Evolutionary conservation across 371 early-diverging fungal genomes (phyloP).

Genomic region (Mortierella sp.): DNA sequence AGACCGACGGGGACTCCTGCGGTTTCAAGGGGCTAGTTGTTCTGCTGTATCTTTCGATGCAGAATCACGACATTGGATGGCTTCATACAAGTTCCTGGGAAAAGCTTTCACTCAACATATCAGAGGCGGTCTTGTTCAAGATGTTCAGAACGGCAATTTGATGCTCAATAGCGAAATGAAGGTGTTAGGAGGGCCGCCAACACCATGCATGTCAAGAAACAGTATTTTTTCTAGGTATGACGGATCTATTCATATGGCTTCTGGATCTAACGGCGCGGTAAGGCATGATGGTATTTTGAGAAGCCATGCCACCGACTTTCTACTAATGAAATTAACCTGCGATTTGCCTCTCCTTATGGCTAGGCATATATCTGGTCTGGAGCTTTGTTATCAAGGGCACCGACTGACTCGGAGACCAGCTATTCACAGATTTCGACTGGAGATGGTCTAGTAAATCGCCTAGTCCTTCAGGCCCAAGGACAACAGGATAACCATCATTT

Average conservation of each 20-base stretch:
- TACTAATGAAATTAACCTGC: background rate
- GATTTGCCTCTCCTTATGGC: background rate
- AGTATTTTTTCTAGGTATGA: slow-evolving; percentile 30
- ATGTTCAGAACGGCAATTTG: slow-evolving; percentile 4
- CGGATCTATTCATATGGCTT: slow-evolving; percentile 39
- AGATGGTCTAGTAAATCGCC: slow-evolving; percentile 5
- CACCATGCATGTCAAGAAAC: slow-evolving; percentile 24
- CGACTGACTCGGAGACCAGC: background rate
- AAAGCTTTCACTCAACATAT: slow-evolving; percentile 23
- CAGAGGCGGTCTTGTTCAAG: slow-evolving; percentile 23
- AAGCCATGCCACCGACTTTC: too few species aligned
- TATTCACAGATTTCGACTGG: background rate
- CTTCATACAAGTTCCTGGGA: slow-evolving; percentile 28
- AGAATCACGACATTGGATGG: slow-evolving; percentile 44
- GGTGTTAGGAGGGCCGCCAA: slow-evolving; percentile 31
- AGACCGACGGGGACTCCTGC: slow-evolving; percentile 4
- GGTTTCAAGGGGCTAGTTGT: slow-evolving; percentile 24
- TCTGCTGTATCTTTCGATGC: slow-evolving; percentile 35
- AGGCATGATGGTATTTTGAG: background rate
- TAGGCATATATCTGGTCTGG: slow-evolving; percentile 20
- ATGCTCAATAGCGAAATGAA: slow-evolving; percentile 24
- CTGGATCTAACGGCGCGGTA: slow-evolving; percentile 39
- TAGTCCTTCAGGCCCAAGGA: slow-evolving; percentile 1
- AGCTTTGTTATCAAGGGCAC: background rate
- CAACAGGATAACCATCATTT: background rate